A percentile compares a stretch with the other conserved stretches of the same genome.
These are phyloP conservation scores for Acanthamoeba lenticulata DNA, from an alignment of 208 protist species.

Conservation along the genomic window DNA sequence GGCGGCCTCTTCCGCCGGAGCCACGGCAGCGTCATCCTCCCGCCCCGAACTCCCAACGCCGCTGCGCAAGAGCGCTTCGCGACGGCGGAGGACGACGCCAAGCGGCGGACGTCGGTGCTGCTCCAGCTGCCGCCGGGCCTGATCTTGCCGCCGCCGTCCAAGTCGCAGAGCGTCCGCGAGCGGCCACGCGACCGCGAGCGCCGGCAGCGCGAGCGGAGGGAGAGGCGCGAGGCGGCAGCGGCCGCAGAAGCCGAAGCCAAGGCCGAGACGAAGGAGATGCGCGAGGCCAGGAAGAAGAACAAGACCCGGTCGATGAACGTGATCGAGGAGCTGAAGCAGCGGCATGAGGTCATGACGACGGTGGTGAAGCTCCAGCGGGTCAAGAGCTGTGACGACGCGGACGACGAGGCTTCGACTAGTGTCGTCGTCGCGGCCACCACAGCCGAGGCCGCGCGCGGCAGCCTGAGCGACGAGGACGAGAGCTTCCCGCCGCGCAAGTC, in stretches of 20 bases:
- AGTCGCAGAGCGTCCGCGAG: no score
- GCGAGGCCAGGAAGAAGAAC: no score
- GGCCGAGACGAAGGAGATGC: constrained; percentile 17
- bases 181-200: no score
- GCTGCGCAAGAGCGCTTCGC: no score
- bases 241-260: no score
- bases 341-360: background rate
- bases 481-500: background rate
- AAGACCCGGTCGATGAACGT: constrained; percentile 52
- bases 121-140: no score
- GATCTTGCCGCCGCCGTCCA: background rate
- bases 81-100: no score
- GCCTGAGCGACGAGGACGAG: background rate
- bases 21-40: no score
- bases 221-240: background rate
- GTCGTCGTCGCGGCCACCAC: background rate
- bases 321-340: constrained; percentile 35
- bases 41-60: no score
- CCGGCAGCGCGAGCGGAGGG: background rate
- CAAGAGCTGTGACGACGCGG: constrained; percentile 3
- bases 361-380: constrained; percentile 25
- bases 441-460: background rate
- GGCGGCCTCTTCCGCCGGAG: no score
- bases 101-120: no score
- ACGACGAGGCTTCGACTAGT: background rate